Evolutionary conservation across 768 basidiomycete genomes (phyloP).

Genomic region (Rhodotorula diobovata): DNA sequence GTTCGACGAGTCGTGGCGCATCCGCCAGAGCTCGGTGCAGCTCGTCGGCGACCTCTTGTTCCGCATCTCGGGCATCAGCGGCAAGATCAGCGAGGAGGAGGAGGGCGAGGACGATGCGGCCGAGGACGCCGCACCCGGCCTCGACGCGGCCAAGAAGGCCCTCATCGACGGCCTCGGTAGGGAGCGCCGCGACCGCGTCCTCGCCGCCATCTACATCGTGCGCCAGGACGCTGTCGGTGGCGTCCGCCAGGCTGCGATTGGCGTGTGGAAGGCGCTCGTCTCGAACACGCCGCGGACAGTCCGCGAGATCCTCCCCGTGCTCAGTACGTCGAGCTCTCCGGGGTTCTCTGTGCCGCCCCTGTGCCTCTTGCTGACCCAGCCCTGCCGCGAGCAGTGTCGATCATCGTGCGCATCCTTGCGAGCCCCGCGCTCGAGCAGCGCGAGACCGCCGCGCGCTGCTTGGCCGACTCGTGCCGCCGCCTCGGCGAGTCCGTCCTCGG

Average conservation of each 20-base stretch:
- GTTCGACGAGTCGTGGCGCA: slow-evolving; percentile 92
- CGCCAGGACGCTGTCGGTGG: slow-evolving; percentile 85
- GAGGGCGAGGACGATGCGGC: slow-evolving; percentile 36
- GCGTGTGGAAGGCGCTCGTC: slow-evolving; percentile 97
- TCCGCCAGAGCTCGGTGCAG: slow-evolving; percentile 72
- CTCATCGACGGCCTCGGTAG: slow-evolving; percentile 80
- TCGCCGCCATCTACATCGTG: slow-evolving; percentile 84
- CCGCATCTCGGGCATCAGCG: slow-evolving; percentile 92
- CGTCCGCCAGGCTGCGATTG: slow-evolving; percentile 84
- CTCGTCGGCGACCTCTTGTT: slow-evolving; percentile 92
- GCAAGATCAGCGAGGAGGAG: slow-evolving; percentile 68
- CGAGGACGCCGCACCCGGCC: slow-evolving; percentile 56
- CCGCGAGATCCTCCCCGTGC: slow-evolving; percentile 81
- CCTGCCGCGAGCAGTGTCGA: slow-evolving; percentile 50
- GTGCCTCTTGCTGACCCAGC: not conserved
- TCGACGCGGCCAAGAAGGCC: slow-evolving; percentile 75
- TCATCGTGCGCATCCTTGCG: slow-evolving; percentile 67
- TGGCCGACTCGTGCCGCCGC: slow-evolving; percentile 84
- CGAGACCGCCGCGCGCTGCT: slow-evolving; percentile 88
- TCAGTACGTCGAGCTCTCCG: slow-evolving; percentile 62
- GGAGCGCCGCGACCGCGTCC: slow-evolving; percentile 82
- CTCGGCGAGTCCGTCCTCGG: slow-evolving; percentile 86
- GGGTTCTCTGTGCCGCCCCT: not conserved
- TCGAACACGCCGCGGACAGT: slow-evolving; percentile 88
- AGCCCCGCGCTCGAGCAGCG: slow-evolving; percentile 77